A percentile compares a stretch with the other conserved stretches of the same genome.
These are phyloP conservation scores for Fraxinus platypoda DNA, from an alignment of 305 asterid species.

Conservation along the genomic window DNA sequence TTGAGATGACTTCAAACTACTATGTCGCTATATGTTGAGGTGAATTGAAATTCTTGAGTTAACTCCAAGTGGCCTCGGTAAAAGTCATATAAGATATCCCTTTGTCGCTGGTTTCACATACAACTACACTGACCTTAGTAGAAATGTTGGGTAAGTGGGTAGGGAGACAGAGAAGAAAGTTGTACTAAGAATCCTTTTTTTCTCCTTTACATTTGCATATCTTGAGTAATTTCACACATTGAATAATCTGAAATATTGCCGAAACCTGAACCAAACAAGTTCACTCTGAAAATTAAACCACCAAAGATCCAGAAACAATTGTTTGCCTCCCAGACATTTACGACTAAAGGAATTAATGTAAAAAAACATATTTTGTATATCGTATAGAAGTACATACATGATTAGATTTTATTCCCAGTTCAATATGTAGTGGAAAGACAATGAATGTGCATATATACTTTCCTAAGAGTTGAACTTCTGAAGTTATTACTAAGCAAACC, in stretches of 20 bases:
- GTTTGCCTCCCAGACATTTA: not conserved
- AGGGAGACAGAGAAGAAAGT: not conserved
- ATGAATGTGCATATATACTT: not conserved
- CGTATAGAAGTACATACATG: not conserved
- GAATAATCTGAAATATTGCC: not conserved
- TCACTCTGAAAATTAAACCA: not conserved
- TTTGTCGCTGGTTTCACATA: not conserved
- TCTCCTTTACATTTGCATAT: not conserved
- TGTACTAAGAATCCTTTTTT: not conserved
- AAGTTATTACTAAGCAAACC: not conserved
- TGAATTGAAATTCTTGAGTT: not conserved
- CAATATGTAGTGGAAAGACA: not conserved
- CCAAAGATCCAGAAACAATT: constrained; percentile 1
- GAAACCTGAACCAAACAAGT: not conserved
- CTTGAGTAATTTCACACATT: not conserved
- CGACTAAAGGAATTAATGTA: not conserved
- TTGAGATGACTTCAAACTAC: not conserved
- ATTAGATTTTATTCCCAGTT: not conserved
- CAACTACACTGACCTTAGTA: not conserved
- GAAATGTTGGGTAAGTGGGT: not conserved
- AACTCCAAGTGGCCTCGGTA: not conserved
- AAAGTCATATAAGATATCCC: not conserved
- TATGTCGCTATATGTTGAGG: not conserved
- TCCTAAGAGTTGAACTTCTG: not conserved
- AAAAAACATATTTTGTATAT: not conserved